phyloP scores from a whole-genome alignment of 768 basidiomycete species.

The Termitomyces sp. region DNA sequence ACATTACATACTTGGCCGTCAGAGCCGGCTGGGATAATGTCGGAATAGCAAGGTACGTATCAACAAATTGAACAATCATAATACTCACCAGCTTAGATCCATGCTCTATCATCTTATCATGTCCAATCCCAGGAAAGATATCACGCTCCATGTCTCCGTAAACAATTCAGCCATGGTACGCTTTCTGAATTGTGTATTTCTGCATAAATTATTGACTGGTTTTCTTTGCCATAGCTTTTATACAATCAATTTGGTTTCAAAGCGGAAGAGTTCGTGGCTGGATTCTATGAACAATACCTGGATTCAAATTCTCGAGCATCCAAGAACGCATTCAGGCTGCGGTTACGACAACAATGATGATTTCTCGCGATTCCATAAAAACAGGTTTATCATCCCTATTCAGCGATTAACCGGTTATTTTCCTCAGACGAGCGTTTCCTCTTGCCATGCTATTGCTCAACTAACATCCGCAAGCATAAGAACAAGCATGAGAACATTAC shows the following conservation, averaged over 20 bases:
- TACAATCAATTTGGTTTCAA: slow-evolving; percentile 89
- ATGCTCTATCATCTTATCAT: slow-evolving; percentile 76
- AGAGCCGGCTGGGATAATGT: slow-evolving; percentile 77
- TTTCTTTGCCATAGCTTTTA: slow-evolving; percentile 43
- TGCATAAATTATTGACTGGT: neutral
- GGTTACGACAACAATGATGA: slow-evolving; percentile 49
- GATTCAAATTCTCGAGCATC: slow-evolving; percentile 62
- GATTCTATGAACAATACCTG: slow-evolving; percentile 80
- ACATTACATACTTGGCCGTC: slow-evolving; percentile 79
- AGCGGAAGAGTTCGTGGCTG: slow-evolving; percentile 76
- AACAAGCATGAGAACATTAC: neutral
- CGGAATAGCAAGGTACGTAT: slow-evolving; percentile 63
- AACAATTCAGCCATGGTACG: slow-evolving; percentile 76
- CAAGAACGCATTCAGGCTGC: slow-evolving; percentile 75
- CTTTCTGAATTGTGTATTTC: neutral
- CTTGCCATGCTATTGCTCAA: neutral
- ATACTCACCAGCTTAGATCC: slow-evolving; percentile 33
- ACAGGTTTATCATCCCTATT: neutral
- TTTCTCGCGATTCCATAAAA: neutral
- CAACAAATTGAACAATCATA: neutral
- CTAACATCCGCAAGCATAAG: neutral
- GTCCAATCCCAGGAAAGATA: slow-evolving; percentile 68
- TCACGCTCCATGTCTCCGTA: slow-evolving; percentile 77
- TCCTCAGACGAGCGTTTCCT: neutral
- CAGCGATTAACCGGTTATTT: neutral